Base-by-base conservation (phyloP, 768 basidiomycete species). In the Hygrophorus pudorinus region DNA sequence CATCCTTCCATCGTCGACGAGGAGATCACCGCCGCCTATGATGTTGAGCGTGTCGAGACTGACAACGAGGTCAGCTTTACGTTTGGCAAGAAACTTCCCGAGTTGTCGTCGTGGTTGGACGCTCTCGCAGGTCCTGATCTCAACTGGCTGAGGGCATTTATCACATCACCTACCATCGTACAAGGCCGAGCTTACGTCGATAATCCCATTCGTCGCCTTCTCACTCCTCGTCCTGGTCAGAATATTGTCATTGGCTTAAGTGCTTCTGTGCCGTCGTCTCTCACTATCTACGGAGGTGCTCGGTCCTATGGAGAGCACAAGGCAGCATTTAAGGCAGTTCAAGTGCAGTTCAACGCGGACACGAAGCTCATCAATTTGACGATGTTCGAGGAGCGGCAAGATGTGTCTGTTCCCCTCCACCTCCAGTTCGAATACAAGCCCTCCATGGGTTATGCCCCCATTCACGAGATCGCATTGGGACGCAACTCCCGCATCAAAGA, bases 401-500 rank as follows among this genome's bases (percentile, higher is more conserved):
- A 75, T 24, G 72, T 70, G 21, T 75, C 85, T 2, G 78, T 98
- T 21, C 88, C 93, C 16, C 79, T 99, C 20, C 56, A 65, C 35
- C 76, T 99, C 53, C 72, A 80, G 51, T 98, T 91, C 74, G 61
- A 71, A 47, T 98, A 97, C 65, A 78, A 82, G 53, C 91, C 93
- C 5, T 79, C 85, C 5, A 81, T 81, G 65, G 90, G 89, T 33
- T 96, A 74, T 49, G 84, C 86, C 2, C 92, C 96, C 17, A 91
- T 99, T 52, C 93, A 94, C 56, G 96, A 98, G 60, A 65, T 94
- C 46, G 76, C 79, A 4, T 71, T 75, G 7, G 86, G 75, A 48
- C 81, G 93, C 53, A 98, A 94, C 67, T 71, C 70, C 44, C 79
- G 86, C 49, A 93, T 98, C 68, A 98, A 96, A 67, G 78, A 85